These are phyloP conservation scores for Lichtheimia ornata DNA, from an alignment of 371 early-diverging fungal genomes.

Conservation along the genomic window DNA sequence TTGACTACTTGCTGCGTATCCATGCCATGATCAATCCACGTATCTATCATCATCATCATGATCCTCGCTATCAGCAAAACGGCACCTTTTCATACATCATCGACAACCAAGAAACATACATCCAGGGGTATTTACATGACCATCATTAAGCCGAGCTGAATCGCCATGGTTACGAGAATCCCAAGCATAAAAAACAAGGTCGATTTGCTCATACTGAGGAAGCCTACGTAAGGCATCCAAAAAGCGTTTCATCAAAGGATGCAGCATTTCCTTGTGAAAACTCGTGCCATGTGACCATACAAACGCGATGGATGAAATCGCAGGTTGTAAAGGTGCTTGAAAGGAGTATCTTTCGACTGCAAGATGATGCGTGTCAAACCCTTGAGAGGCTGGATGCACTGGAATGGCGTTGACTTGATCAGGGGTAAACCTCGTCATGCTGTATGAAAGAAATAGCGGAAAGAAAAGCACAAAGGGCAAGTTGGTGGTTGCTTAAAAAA, in stretches of 20 bases:
- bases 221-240: constrained; percentile 16
- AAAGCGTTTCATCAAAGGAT: constrained; percentile 33
- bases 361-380: constrained; percentile 26
- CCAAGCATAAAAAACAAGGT: constrained; percentile 30
- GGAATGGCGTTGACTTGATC: constrained; percentile 18
- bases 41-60: constrained; percentile 16
- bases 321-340: constrained; percentile 16
- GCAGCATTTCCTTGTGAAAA: constrained; percentile 38
- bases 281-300: constrained; percentile 41
- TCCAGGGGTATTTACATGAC: constrained; percentile 12
- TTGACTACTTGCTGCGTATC: constrained; percentile 36
- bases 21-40: constrained; percentile 36
- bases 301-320: constrained; percentile 19
- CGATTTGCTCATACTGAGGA: constrained; percentile 20
- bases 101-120: constrained; percentile 21
- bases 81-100: too few species aligned
- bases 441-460: constrained; percentile 1
- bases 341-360: constrained; percentile 35
- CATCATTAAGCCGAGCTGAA: constrained; percentile 34
- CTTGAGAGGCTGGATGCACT: constrained; percentile 23
- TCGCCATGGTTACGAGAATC: constrained; percentile 45
- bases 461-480: too few species aligned
- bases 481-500: too few species aligned
- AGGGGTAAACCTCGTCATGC: constrained; percentile 15
- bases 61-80: too few species aligned